Percentiles rank a stretch among this genome's conserved stretches.
phyloP scores from a whole-genome alignment of 2,329 filamentous ascomycete species.

The Cercospora citrullina region DNA sequence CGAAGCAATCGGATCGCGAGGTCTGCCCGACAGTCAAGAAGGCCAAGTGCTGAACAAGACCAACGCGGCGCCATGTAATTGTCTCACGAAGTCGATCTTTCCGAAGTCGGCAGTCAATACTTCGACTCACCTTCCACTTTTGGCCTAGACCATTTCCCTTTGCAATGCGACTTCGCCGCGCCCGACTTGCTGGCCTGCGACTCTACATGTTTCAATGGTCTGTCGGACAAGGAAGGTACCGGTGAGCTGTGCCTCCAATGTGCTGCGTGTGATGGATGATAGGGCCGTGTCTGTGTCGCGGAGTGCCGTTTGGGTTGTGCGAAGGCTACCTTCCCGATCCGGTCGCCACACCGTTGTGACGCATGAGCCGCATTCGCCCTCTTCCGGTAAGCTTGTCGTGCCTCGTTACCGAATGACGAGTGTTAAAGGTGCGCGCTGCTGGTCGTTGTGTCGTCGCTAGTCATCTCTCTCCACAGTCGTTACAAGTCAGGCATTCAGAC shows the following conservation, averaged over 20 bases:
- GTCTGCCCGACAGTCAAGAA: background rate
- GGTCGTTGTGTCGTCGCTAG: background rate
- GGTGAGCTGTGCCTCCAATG: background rate
- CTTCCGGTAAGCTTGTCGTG: conserved; percentile 10
- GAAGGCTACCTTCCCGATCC: conserved; percentile 14
- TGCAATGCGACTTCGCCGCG: conserved; percentile 2
- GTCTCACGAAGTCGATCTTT: conserved; percentile 12
- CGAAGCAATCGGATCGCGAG: background rate
- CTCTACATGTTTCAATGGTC: background rate
- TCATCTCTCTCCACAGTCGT: background rate
- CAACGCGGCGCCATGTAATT: conserved; percentile 1
- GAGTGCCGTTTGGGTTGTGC: background rate
- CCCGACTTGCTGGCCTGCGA: conserved; percentile 1
- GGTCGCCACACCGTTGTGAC: background rate
- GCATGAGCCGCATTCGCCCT: conserved; percentile 17
- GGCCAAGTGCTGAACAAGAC: conserved; percentile 4
- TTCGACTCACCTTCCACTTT: conserved; percentile 4
- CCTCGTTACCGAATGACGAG: conserved; percentile 10
- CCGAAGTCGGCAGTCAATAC: conserved; percentile 18
- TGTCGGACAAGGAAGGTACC: conserved; percentile 8
- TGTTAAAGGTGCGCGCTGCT: background rate
- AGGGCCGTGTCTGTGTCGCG: conserved; percentile 15
- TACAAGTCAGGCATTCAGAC: background rate
- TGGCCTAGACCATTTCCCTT: conserved; percentile 6
- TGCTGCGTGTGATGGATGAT: background rate